Percentiles rank a stretch among this genome's conserved stretches.
phyloP scores from a whole-genome alignment of 257 asterid species.

The Marsdenia floribunda region DNA sequence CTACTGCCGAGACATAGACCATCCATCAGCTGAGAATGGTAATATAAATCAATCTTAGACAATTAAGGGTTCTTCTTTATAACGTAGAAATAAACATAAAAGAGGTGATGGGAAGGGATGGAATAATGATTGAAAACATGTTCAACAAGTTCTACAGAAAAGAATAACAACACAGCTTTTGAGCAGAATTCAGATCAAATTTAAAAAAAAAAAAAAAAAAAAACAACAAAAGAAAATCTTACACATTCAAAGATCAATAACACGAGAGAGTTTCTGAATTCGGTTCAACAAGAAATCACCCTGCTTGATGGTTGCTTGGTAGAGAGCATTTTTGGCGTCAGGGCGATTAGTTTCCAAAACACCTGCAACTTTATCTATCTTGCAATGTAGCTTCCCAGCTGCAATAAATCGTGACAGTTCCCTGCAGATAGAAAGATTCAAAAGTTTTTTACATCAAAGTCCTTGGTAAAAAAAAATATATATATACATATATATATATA shows the following conservation, averaged over 20 bases:
- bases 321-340: slow-evolving; percentile 87
- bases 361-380: slow-evolving; percentile 83
- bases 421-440: slow-evolving; percentile 28
- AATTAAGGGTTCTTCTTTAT: not conserved
- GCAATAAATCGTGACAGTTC: slow-evolving; percentile 80
- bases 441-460: not conserved
- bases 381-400: slow-evolving; percentile 79
- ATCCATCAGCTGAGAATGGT: too few relatives aligned
- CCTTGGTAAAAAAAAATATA: too few relatives aligned
- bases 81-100: not conserved
- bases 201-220: not conserved
- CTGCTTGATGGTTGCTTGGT: slow-evolving; percentile 88
- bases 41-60: not conserved
- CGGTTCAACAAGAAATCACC: slow-evolving; percentile 92
- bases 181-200: not conserved
- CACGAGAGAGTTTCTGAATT: slow-evolving; percentile 89
- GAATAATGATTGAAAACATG: not conserved
- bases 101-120: not conserved
- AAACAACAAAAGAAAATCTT: not conserved
- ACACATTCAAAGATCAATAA: slow-evolving; percentile 62
- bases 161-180: not conserved
- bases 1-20: too few relatives aligned
- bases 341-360: slow-evolving; percentile 89
- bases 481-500: too few relatives aligned
- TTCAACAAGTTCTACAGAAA: not conserved